These are phyloP conservation scores for Cladobotryum mycophilum DNA, from an alignment of 2,329 filamentous ascomycete species.

Conservation along the genomic window DNA sequence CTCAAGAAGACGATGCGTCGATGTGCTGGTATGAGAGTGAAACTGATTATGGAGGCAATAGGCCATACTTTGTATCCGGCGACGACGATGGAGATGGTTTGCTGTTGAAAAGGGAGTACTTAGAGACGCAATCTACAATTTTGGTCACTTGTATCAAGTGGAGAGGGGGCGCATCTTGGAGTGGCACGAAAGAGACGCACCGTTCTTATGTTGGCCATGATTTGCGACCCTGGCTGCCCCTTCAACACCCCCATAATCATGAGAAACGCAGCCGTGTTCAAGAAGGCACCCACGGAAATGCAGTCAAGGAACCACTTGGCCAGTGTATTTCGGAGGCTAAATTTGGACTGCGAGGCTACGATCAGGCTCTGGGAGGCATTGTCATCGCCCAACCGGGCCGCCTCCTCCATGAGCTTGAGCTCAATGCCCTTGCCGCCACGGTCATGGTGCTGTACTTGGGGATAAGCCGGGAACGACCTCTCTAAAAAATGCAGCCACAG, in stretches of 20 bases:
- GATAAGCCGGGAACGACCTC: constrained; percentile 43
- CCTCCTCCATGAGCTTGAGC: constrained; percentile 22
- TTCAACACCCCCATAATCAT: constrained; percentile 43
- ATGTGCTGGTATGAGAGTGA: constrained; percentile 44
- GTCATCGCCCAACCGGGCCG: constrained; percentile 15
- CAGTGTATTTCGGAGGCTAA: constrained; percentile 38
- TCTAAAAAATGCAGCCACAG: constrained; percentile 53
- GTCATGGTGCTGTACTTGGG: constrained; percentile 3
- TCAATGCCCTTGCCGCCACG: constrained; percentile 21
- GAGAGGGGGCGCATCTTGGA: too few species aligned
- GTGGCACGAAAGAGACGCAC: constrained; percentile 16
- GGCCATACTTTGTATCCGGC: constrained; percentile 49
- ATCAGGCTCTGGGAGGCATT: constrained; percentile 4
- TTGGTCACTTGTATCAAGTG: background rate
- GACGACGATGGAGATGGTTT: constrained; percentile 43
- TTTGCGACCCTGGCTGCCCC: constrained; percentile 29
- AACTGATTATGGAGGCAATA: constrained; percentile 44
- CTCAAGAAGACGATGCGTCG: constrained; percentile 44
- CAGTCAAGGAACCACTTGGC: constrained; percentile 47
- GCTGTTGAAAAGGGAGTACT: constrained; percentile 17
- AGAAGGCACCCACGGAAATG: constrained; percentile 39
- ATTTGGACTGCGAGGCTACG: constrained; percentile 20
- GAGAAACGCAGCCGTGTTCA: constrained; percentile 42
- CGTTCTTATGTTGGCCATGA: constrained; percentile 33
- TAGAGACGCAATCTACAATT: background rate